Percentiles rank a stretch among this genome's conserved stretches.
Conservation (phyloP, 345 rosid species). For the Anastatica hierochuntica region DNA sequence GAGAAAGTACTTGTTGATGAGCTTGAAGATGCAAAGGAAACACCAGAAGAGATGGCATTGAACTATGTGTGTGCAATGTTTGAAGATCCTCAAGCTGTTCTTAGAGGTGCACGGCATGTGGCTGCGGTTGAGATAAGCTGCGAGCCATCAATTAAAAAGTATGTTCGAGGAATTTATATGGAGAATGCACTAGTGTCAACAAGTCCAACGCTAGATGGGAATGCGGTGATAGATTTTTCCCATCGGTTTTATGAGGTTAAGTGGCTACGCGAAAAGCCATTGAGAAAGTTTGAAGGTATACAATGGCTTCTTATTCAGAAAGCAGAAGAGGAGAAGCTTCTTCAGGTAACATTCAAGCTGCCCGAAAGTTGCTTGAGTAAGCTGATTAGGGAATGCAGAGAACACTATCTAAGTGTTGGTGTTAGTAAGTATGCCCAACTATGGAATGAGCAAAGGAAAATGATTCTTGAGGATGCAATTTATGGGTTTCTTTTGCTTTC, state of each 20-base stretch:
- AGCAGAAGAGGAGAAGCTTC: slow-evolving; percentile 91
- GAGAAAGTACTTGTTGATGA: slow-evolving; percentile 55
- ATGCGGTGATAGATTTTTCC: slow-evolving; percentile 57
- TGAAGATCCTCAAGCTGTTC: slow-evolving; percentile 82
- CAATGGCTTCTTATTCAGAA: slow-evolving; percentile 88
- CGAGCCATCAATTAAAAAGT: slow-evolving; percentile 57
- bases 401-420: slow-evolving; percentile 54
- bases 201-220: slow-evolving; percentile 64
- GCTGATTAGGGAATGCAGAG: slow-evolving; percentile 40
- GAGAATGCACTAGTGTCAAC: slow-evolving; percentile 76
- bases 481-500: slow-evolving; percentile 57
- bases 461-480: slow-evolving; percentile 62
- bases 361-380: slow-evolving; percentile 35
- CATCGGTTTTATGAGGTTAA: slow-evolving; percentile 69
- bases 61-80: slow-evolving; percentile 87
- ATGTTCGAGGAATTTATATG: slow-evolving; percentile 49
- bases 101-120: slow-evolving; percentile 95
- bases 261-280: slow-evolving; percentile 82
- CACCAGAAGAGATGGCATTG: slow-evolving; percentile 91
- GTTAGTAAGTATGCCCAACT: slow-evolving; percentile 80
- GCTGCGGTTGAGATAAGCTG: slow-evolving; percentile 86
- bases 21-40: slow-evolving; percentile 85
- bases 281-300: slow-evolving; percentile 58
- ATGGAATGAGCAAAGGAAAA: slow-evolving; percentile 83
- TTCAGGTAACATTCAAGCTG: slow-evolving; percentile 63